Base-by-base conservation (phyloP, 2,329 filamentous ascomycete species). In the Colletotrichum sojae region DNA sequence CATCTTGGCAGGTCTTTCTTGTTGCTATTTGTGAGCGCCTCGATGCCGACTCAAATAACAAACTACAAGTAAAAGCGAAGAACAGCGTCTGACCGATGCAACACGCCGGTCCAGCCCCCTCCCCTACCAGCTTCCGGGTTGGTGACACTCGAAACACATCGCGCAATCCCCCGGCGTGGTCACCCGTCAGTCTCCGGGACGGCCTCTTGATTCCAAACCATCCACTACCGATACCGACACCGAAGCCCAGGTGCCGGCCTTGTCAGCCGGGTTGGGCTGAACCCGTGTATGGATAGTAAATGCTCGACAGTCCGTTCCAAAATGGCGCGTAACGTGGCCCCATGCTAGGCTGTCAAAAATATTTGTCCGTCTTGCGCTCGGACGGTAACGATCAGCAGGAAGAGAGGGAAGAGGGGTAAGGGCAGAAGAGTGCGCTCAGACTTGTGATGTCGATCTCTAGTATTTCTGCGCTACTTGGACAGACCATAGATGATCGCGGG, bases 341-440 rank as follows among this genome's bases (percentile, higher is more conserved):
- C 18, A 64, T 39, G 25, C 25, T 40, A 53, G 49, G 36, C 45
- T 52, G 46, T 64, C 59, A 63, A 52, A 25, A 40, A 20, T 36
- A 36, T 64, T 36, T 64, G 16, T n/a, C 40, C 18, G n/a, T 43
- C 36, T 46, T 43, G 36, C 60, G 60, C 64, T 67, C 64, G 59
- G 64, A 67, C 59, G 45, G 39, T 52, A 25, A 36, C 45, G 64
- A 67, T 57, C 64, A 46, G 64, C 64, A 31, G 13, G 18, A 27
- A 55, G 20, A 52, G 22, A 51, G 56, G 18, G 36, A 52, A n/a
- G 56, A 20, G 36, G 20, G 12, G 15, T 36, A 27, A 36, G 49
- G 31, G n/a, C 31, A 36, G 43, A 43, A 49, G 43, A 54, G 16
- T 46, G 63, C 59, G 43, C 59, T 63, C 64, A 63, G 45, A 63